A percentile compares a stretch with the other conserved stretches of the same genome.
Conservation (phyloP, 495 filamentous ascomycete genomes). For the Tirmania nivea region DNA sequence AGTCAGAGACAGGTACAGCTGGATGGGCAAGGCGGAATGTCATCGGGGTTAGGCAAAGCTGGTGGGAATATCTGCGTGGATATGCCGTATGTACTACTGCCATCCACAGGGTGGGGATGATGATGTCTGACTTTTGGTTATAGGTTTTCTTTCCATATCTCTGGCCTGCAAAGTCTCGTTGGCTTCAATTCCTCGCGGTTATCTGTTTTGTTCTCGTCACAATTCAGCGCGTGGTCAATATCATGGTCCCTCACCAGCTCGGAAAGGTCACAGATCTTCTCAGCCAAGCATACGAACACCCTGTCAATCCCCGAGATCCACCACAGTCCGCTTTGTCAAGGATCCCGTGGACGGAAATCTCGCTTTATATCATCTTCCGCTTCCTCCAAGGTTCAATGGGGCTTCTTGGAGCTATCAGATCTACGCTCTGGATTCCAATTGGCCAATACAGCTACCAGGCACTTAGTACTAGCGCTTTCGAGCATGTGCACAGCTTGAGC, state of each 20-base stretch:
- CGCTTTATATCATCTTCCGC: conserved; percentile 56
- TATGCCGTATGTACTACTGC: conserved; percentile 30
- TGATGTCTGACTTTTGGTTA: neutral
- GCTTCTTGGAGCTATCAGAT: conserved; percentile 57
- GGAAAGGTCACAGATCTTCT: conserved; percentile 51
- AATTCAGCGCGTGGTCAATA: conserved; percentile 56
- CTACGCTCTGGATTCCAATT: conserved; percentile 82
- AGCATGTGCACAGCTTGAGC: conserved; percentile 87
- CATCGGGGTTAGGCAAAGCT: conserved; percentile 40
- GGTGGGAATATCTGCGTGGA: conserved; percentile 79
- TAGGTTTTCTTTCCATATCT: conserved; percentile 74
- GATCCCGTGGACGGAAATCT: conserved; percentile 51
- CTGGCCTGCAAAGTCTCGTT: conserved; percentile 60
- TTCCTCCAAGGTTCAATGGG: conserved; percentile 78
- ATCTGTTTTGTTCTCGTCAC: conserved; percentile 58
- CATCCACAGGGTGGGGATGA: neutral
- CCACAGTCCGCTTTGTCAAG: conserved; percentile 13
- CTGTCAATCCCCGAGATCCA: neutral
- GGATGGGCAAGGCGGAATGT: conserved; percentile 47
- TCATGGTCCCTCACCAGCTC: conserved; percentile 57
- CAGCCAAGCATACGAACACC: neutral
- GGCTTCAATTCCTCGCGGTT: conserved; percentile 53
- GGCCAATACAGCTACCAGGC: conserved; percentile 91
- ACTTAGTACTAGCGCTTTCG: conserved; percentile 81
- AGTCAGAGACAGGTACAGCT: conserved; percentile 20